These are phyloP conservation scores for Chalara sp. DNA, from an alignment of 2,329 filamentous ascomycete genomes.

Conservation along the genomic window DNA sequence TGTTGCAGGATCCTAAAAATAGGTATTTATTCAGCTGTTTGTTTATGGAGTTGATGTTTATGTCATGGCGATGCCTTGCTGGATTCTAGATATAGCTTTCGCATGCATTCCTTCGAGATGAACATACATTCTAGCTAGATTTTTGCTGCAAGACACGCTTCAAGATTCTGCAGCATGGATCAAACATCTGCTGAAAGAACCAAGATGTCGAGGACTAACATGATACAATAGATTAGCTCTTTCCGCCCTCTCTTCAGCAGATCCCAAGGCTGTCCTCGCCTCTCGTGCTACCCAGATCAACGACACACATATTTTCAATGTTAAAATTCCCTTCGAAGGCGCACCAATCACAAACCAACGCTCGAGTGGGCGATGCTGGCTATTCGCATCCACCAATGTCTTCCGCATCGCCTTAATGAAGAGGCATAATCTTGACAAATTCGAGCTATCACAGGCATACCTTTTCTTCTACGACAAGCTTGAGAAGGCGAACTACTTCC, in stretches of 20 bases:
- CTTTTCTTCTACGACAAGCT: conserved; percentile 94
- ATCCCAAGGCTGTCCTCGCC: conserved; percentile 59
- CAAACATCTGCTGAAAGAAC: not conserved
- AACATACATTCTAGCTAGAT: too few relatives aligned
- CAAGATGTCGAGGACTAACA: not conserved
- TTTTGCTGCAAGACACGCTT: too few relatives aligned
- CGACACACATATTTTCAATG: conserved; percentile 76
- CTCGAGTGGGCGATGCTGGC: conserved; percentile 79
- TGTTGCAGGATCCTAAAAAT: conserved; percentile 60
- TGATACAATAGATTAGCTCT: conserved; percentile 56
- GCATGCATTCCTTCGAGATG: too few relatives aligned
- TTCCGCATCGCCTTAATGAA: conserved; percentile 87
- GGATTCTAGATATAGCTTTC: too few relatives aligned
- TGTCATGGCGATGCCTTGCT: too few relatives aligned
- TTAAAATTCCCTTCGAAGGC: conserved; percentile 76
- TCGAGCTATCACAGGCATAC: conserved; percentile 83
- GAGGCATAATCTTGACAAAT: conserved; percentile 67
- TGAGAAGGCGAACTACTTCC: conserved; percentile 85
- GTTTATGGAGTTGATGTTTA: too few relatives aligned
- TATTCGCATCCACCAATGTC: conserved; percentile 87
- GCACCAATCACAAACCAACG: conserved; percentile 80
- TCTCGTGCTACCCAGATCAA: conserved; percentile 55
- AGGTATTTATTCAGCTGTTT: conserved; percentile 35
- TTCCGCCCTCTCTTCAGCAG: conserved; percentile 61
- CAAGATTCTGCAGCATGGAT: too few relatives aligned